A percentile compares a stretch with the other conserved stretches of the same genome.
These are phyloP conservation scores for Podaxis carcinomalis DNA, from an alignment of 768 basidiomycete species.

Conservation along the genomic window DNA sequence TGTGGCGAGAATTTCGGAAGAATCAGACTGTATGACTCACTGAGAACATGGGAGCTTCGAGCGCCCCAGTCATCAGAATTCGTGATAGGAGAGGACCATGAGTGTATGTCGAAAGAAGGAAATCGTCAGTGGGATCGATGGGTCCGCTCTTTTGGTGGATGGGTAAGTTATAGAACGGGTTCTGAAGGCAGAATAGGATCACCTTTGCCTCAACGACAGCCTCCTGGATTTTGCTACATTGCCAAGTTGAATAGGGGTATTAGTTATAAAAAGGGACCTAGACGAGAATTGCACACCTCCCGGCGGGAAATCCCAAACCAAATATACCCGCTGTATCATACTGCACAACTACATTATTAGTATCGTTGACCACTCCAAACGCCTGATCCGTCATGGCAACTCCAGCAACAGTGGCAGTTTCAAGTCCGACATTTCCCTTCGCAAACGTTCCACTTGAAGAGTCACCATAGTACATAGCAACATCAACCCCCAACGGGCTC, in stretches of 20 bases:
- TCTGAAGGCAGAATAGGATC: neutral
- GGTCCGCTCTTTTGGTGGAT: constrained; percentile 16
- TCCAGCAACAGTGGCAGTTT: constrained; percentile 50
- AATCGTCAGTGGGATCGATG: constrained; percentile 29
- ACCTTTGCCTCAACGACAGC: constrained; percentile 22
- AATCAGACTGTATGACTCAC: constrained; percentile 21
- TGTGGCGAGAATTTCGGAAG: neutral
- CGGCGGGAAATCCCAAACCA: constrained; percentile 64
- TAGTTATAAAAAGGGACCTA: neutral
- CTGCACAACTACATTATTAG: constrained; percentile 52
- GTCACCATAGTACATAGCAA: constrained; percentile 58
- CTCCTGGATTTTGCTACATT: constrained; percentile 36
- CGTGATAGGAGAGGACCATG: constrained; percentile 45
- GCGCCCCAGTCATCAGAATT: constrained; percentile 35
- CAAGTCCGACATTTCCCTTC: constrained; percentile 48
- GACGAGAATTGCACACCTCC: constrained; percentile 38
- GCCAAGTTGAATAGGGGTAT: neutral
- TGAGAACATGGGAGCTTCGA: constrained; percentile 48
- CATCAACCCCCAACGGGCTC: constrained; percentile 30
- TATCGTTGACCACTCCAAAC: constrained; percentile 54
- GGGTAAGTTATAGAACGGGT: neutral
- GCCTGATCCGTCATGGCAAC: constrained; percentile 45
- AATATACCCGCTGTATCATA: constrained; percentile 59
- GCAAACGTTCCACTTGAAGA: constrained; percentile 62
- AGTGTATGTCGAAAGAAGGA: constrained; percentile 28